Conservation (phyloP, 2,329 filamentous ascomycete species). For the Tolypocladium endophyticum region DNA sequence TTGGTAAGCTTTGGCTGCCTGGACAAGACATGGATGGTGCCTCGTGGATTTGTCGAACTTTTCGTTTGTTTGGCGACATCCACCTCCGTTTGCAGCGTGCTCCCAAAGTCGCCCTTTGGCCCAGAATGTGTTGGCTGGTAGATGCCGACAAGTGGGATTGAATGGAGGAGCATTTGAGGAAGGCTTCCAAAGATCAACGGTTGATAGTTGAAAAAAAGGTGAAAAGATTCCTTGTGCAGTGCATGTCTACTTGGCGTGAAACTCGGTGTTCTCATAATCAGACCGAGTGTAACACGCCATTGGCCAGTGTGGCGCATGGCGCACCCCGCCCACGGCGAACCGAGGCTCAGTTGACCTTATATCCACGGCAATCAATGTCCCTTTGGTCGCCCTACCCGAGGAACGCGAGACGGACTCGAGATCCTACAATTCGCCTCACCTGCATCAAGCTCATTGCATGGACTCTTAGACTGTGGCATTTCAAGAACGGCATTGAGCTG, state of each 20-base stretch:
- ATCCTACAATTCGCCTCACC: not conserved
- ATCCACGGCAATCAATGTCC: not conserved
- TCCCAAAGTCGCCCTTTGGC: no score
- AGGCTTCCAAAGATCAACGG: not conserved
- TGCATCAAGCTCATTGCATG: not conserved
- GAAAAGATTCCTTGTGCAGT: not conserved
- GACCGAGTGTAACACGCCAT: conserved; percentile 9
- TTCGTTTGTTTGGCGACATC: not conserved
- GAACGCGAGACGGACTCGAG: not conserved
- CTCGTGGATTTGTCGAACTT: not conserved
- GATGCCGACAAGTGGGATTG: not conserved
- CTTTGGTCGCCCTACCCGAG: not conserved
- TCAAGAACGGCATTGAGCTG: not conserved
- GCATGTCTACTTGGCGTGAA: not conserved
- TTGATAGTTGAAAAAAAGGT: not conserved
- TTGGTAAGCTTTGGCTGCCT: conserved; percentile 1
- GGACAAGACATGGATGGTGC: not conserved
- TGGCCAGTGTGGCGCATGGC: conserved; percentile 1
- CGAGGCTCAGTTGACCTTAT: not conserved
- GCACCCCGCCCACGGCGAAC: not conserved
- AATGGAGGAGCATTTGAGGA: not conserved
- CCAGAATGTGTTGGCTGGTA: not conserved
- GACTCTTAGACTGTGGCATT: no score
- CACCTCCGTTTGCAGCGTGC: not conserved
- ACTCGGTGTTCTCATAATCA: not conserved